Conservation (phyloP, 2,329 filamentous ascomycete genomes). For the Thelonectria blattea region DNA sequence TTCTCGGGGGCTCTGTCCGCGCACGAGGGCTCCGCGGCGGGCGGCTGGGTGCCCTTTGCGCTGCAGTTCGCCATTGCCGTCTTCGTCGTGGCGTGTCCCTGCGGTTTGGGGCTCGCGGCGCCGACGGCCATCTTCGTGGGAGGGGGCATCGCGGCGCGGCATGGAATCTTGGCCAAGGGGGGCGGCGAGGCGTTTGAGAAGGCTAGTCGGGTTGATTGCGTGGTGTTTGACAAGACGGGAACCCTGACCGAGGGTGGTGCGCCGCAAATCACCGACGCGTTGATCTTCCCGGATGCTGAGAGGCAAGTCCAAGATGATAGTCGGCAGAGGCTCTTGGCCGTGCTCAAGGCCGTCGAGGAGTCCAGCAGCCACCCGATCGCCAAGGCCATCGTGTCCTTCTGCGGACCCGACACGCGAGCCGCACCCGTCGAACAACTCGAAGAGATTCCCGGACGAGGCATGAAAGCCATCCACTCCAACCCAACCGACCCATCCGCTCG, state of each 20-base stretch:
- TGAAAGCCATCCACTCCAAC: slow-evolving; percentile 61
- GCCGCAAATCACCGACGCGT: slow-evolving; percentile 68
- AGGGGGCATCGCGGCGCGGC: slow-evolving; percentile 76
- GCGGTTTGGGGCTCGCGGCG: slow-evolving; percentile 82
- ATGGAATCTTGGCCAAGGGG: slow-evolving; percentile 83
- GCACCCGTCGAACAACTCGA: slow-evolving; percentile 54
- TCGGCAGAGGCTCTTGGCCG: slow-evolving; percentile 52
- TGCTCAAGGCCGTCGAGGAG: slow-evolving; percentile 68
- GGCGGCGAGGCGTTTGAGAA: slow-evolving; percentile 88
- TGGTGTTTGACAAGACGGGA: slow-evolving; percentile 90
- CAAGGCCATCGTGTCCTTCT: slow-evolving; percentile 71
- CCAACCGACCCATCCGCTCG: slow-evolving; percentile 27
- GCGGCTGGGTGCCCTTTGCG: slow-evolving; percentile 75
- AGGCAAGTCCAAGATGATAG: slow-evolving; percentile 28
- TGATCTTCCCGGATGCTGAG: slow-evolving; percentile 45
- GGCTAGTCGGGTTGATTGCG: slow-evolving; percentile 76
- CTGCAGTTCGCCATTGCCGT: slow-evolving; percentile 85
- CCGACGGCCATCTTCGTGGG: slow-evolving; percentile 87
- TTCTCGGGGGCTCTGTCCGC: slow-evolving; percentile 61
- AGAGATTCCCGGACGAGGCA: slow-evolving; percentile 74
- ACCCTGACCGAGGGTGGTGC: slow-evolving; percentile 78
- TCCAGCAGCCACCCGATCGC: slow-evolving; percentile 79
- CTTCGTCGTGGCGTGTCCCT: slow-evolving; percentile 87
- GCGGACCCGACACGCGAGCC: slow-evolving; percentile 47
- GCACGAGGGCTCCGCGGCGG: slow-evolving; percentile 61